Evolutionary conservation across 257 asterid genomes (phyloP).

Genomic region (Solanum piurae): DNA sequence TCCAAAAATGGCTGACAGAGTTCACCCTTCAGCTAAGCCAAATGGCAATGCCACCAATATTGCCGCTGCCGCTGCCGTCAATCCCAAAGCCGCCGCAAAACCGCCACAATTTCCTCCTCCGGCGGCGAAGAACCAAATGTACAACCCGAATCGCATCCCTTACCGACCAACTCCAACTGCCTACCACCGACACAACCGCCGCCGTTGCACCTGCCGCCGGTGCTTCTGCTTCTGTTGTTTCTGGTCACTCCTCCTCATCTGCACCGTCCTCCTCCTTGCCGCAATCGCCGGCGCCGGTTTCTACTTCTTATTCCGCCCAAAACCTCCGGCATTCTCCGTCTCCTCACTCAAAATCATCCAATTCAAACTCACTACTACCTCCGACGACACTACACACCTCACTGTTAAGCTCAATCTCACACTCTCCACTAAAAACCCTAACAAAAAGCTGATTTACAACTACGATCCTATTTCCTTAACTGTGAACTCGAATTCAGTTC

Average conservation of each 20-base stretch:
- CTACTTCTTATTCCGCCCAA: constrained; percentile 14
- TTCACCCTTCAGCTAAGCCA: constrained; percentile 37
- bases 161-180: constrained; percentile 28
- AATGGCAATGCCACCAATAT: background rate
- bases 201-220: constrained; percentile 11
- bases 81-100: background rate
- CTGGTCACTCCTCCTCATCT: constrained; percentile 9
- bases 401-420: constrained; percentile 57
- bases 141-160: constrained; percentile 43
- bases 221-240: constrained; percentile 5
- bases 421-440: constrained; percentile 54
- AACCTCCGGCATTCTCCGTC: constrained; percentile 31
- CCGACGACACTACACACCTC: constrained; percentile 60
- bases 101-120: constrained; percentile 9
- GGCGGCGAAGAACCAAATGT: constrained; percentile 22
- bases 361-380: constrained; percentile 60
- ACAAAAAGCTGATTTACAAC: constrained; percentile 36
- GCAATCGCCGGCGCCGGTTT: constrained; percentile 3
- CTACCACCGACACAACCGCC: constrained; percentile 19
- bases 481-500: constrained; percentile 11
- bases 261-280: constrained; percentile 2
- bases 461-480: constrained; percentile 46
- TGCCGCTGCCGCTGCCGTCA: background rate
- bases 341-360: constrained; percentile 52
- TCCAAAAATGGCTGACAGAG: constrained; percentile 39